phyloP scores from a whole-genome alignment of 805 yeast species.

The Candida lessepsii region DNA sequence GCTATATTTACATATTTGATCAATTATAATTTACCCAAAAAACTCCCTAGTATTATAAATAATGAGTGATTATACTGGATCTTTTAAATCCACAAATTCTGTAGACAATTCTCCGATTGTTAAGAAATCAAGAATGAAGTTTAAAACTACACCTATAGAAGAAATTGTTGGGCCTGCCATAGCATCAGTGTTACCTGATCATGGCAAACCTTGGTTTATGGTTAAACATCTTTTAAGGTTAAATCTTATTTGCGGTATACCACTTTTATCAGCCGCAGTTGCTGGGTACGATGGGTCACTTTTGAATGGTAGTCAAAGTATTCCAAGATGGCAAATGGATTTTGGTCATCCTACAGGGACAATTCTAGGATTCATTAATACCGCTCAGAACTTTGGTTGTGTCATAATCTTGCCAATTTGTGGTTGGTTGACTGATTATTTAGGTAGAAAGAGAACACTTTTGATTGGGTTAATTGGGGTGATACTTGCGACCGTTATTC shows the following conservation, averaged over 20 bases:
- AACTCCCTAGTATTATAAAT: conserved; percentile 1
- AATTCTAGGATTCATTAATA: conserved; percentile 37
- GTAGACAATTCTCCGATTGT: background rate
- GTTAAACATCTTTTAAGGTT: conserved; percentile 14
- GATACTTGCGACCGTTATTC: conserved; percentile 30
- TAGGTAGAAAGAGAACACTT: conserved; percentile 37
- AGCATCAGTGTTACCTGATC: conserved; percentile 17
- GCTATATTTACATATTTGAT: conserved; percentile 7
- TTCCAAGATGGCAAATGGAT: conserved; percentile 36
- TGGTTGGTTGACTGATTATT: conserved; percentile 28
- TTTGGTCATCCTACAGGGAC: conserved; percentile 40
- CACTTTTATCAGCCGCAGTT: conserved; percentile 35
- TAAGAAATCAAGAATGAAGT: conserved; percentile 4
- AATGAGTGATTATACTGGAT: conserved; percentile 5
- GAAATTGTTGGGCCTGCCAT: conserved; percentile 19
- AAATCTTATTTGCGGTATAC: conserved; percentile 15
- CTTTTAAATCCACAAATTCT: conserved; percentile 3
- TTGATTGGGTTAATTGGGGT: conserved; percentile 24
- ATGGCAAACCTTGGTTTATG: conserved; percentile 16
- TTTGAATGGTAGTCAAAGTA: conserved; percentile 47
- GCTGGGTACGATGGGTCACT: conserved; percentile 47
- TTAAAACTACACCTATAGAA: conserved; percentile 13
- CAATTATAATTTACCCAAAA: background rate
- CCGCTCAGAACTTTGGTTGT: conserved; percentile 29
- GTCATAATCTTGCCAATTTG: conserved; percentile 25